Conservation (phyloP, 495 filamentous ascomycete species). For the Lophiostoma macrostomum region DNA sequence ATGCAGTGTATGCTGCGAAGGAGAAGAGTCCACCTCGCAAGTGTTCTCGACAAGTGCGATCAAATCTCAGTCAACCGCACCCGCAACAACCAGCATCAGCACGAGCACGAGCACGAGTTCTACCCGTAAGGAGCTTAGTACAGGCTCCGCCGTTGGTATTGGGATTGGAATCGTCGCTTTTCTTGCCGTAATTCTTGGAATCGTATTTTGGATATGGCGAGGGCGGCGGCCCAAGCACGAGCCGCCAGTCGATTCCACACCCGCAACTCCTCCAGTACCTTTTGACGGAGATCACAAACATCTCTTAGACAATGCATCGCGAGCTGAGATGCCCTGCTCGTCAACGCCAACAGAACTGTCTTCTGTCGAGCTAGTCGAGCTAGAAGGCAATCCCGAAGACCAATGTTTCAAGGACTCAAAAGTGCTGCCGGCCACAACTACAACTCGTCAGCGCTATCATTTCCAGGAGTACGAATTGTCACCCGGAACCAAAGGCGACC, state of each 20-base stretch:
- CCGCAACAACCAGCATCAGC: slow-evolving; percentile 1
- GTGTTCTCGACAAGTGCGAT: background rate
- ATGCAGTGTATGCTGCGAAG: slow-evolving; percentile 29
- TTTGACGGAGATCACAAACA: slow-evolving; percentile 4
- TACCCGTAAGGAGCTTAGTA: background rate
- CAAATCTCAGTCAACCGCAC: background rate
- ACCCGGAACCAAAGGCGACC: background rate
- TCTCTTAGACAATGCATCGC: background rate
- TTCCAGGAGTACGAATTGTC: slow-evolving; percentile 10
- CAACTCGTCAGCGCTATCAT: background rate
- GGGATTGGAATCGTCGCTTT: slow-evolving; percentile 13
- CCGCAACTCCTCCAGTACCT: too few relatives aligned
- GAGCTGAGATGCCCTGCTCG: background rate
- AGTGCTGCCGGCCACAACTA: background rate
- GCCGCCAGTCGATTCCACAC: too few relatives aligned
- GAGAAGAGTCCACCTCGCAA: background rate
- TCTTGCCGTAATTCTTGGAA: background rate
- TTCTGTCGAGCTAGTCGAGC: slow-evolving; percentile 17
- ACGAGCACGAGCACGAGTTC: background rate
- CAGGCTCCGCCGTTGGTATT: slow-evolving; percentile 9
- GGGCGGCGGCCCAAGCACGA: background rate
- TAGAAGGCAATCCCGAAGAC: slow-evolving; percentile 10
- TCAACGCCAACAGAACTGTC: slow-evolving; percentile 6
- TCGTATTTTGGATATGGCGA: slow-evolving; percentile 16
- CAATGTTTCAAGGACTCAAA: background rate